Base-by-base conservation (phyloP, 2,329 filamentous ascomycete species). In the Beauveria rudraprayagi region DNA sequence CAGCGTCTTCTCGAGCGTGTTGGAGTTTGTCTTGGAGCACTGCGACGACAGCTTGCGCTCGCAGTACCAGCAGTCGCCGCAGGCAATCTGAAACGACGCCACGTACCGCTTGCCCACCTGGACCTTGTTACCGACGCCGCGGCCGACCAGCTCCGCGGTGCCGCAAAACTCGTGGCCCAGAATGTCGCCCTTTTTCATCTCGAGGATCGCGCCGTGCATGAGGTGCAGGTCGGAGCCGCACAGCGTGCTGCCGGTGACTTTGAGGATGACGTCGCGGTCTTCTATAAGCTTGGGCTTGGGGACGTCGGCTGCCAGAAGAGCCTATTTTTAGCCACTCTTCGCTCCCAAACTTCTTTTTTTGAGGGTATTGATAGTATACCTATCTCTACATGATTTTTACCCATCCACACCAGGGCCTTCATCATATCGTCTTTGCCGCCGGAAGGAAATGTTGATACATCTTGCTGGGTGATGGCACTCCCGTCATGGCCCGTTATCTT, bases 1-100 rank as follows among this genome's bases (percentile, higher is more conserved):
- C 85, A 96, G 87, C 58, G 81, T 84, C 65, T 89, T 87, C 65
- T 83, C 82, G 50, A 85, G 81, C 0, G 81, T 86, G 71, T 91
- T 94, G 47, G 85, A 77, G 72, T 91, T 94, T 0, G 91, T 95
- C 72, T 79, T 84, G 68, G 92, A 89, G 71, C 91, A 96, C 68
- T 91, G 87, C 17, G 88, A 91, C 0, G 86, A 90, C 1, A 91
- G 79, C 72, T 91, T 91, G 74, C 90, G 82, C 65, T 87, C 81
- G 78, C 91, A 96, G 72, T 86, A 92, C 73, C 84, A 87, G 76
- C 92, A 96, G 60, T 79, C 76, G 8, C 82, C 83, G 63, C 83
- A 86, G 0, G 91, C 89, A 69, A 96, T 94, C 72, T 94, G 91
- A 77, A 96, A 96, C 10, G 86, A 89, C 0, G 89, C 91, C 1